Percentiles rank a stretch among this genome's conserved stretches.
Evolutionary conservation across 441 rosid species (phyloP).

Genomic region (Populus hybrid): DNA sequence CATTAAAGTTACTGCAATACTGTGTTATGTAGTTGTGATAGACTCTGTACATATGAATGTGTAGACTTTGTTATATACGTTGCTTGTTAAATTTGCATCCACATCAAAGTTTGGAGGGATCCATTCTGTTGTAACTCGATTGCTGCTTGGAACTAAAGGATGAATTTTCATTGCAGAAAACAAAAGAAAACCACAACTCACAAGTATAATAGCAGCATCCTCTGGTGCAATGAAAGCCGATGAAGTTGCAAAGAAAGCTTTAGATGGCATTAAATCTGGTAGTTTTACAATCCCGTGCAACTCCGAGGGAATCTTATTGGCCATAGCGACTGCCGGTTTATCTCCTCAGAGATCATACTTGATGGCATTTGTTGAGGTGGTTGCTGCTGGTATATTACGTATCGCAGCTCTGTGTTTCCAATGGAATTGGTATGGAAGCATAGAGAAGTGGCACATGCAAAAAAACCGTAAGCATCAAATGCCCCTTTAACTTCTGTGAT

Average conservation of each 20-base stretch:
- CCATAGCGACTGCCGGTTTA: constrained; percentile 73
- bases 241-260: constrained; percentile 67
- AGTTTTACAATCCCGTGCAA: constrained; percentile 72
- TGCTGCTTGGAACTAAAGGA: background rate
- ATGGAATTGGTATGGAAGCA: constrained; percentile 80
- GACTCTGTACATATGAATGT: background rate
- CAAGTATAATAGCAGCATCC: constrained; percentile 61
- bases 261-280: constrained; percentile 71
- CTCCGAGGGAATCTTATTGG: constrained; percentile 61
- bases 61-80: background rate
- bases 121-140: background rate
- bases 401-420: constrained; percentile 57
- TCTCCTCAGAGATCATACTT: constrained; percentile 76
- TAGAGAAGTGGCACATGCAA: constrained; percentile 56
- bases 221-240: constrained; percentile 78
- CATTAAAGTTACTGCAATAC: background rate
- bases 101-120: background rate
- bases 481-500: background rate
- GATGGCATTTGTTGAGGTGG: constrained; percentile 81
- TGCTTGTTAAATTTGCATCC: background rate
- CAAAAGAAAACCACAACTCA: constrained; percentile 59
- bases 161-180: constrained; percentile 45
- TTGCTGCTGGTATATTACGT: constrained; percentile 45
- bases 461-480: constrained; percentile 23
- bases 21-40: background rate